Evolutionary conservation across 768 basidiomycete species (phyloP).

Genomic region (Mycena crocata): DNA sequence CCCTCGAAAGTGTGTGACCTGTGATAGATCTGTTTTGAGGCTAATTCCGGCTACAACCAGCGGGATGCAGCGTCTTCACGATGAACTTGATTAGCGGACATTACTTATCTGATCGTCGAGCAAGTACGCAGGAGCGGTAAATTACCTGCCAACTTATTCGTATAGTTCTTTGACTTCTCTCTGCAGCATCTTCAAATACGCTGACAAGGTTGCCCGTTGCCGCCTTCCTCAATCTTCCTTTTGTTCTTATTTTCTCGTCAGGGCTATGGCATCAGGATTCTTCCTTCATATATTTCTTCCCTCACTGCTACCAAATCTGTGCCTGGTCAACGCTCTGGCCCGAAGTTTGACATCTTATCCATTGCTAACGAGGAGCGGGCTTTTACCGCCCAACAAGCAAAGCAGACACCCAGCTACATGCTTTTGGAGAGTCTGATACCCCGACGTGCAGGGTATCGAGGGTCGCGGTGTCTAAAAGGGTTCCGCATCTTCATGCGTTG

Average conservation of each 20-base stretch:
- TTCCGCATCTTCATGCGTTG: slow-evolving; percentile 1
- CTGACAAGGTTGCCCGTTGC: slow-evolving; percentile 16
- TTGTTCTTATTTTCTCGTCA: not conserved
- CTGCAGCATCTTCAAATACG: slow-evolving; percentile 22
- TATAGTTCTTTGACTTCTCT: not conserved
- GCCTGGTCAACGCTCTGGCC: not conserved
- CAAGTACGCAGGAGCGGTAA: slow-evolving; percentile 14
- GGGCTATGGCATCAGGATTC: slow-evolving; percentile 24
- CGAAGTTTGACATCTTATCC: not conserved
- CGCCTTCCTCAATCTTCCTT: not conserved
- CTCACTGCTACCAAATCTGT: not conserved
- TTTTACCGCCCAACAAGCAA: not conserved
- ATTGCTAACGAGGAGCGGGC: not conserved
- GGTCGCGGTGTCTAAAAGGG: not conserved
- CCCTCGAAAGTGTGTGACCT: slow-evolving; percentile 21
- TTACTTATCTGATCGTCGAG: slow-evolving; percentile 9
- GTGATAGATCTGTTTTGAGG: not conserved
- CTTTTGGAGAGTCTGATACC: not conserved
- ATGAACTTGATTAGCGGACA: slow-evolving; percentile 18
- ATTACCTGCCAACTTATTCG: no score
- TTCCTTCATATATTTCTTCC: slow-evolving; percentile 16
- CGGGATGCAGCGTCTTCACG: slow-evolving; percentile 21
- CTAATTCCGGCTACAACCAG: not conserved
- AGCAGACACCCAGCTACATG: not conserved
- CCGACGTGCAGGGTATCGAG: not conserved